Base-by-base conservation (phyloP, 371 early-diverging fungal species). In the Conidiobolus incongruus region DNA sequence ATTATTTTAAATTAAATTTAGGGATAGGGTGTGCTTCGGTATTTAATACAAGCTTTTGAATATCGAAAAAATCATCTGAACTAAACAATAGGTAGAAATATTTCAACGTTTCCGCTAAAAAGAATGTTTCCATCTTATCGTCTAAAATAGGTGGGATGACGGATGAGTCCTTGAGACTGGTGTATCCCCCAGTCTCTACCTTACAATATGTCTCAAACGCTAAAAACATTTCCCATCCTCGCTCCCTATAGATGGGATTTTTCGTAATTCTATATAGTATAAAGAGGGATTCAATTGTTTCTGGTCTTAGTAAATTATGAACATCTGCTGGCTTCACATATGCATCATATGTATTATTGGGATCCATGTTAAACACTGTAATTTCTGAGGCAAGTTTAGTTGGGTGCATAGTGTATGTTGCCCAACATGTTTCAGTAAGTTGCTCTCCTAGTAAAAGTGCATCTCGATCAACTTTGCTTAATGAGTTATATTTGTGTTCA, bases 71-170 rank as follows among this genome's bases (percentile, higher is more conserved):
- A 5, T 37, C 22, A 2, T 21, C 38, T 20, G 17, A 11, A 17
- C 72, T 64, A 58, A 91, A 91, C 31, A 91, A 57, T 23, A 90
- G 59, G 50, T 84, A 92, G 32, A 92, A 63, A 52, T 95, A 95
- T 54, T 95, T 95, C 41, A 95, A 67, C 0, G 93, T 91, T 52
- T 95, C 95, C 0, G 83, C 72, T 68, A 66, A 52, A 52, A 65
- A 76, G 52, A 74, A 79, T 0, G 75, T 75, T 47, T 80, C 83
- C 81, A 81, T 80, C 49, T 78, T 68, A 61, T 83, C 76, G n/a
- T 52, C 50, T 40, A 32, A 35, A 20, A 28, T 52, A 35, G 75
- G 62, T 17, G 70, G 70, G 29, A 65, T 50, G 15, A 46, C 48
- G 7, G 68, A 70, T 21, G 84, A 81, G 46, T 88, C 83, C 38